A percentile compares a stretch with the other conserved stretches of the same genome.
phyloP scores from a whole-genome alignment of 352 stramenopile genomes.

The Globisporangium polare region DNA sequence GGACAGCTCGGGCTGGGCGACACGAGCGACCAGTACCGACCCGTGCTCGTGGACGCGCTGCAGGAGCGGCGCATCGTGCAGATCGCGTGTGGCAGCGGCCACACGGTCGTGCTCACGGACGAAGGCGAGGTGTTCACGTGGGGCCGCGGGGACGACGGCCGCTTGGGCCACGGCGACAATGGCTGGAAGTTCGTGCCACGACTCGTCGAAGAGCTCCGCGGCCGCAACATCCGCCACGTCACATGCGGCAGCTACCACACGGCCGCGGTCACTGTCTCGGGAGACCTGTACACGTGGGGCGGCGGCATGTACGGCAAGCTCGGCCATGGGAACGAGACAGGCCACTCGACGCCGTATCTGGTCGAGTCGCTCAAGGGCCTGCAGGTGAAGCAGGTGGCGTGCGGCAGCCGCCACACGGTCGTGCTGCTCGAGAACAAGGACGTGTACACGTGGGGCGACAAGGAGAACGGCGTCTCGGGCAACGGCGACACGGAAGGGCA shows the following conservation, averaged over 20 bases:
- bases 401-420: constrained; percentile 92
- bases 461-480: constrained; percentile 94
- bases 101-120: constrained; percentile 88
- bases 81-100: constrained; percentile 85
- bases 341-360: constrained; percentile 91
- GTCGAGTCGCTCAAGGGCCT: constrained; percentile 92
- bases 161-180: constrained; percentile 92
- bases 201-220: constrained; percentile 87
- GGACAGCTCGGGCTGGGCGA: constrained; percentile 82
- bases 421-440: constrained; percentile 86
- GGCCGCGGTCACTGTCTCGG: constrained; percentile 91
- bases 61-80: constrained; percentile 81
- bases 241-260: constrained; percentile 96
- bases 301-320: constrained; percentile 96
- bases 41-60: constrained; percentile 79
- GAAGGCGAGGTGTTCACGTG: constrained; percentile 89
- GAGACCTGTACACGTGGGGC: constrained; percentile 93
- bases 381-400: constrained; percentile 91
- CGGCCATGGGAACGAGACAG: constrained; percentile 91
- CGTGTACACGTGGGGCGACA: constrained; percentile 95
- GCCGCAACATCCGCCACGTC: constrained; percentile 90
- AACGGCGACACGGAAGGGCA: constrained; percentile 94
- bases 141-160: constrained; percentile 85
- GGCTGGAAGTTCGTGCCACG: constrained; percentile 97
- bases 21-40: constrained; percentile 84